Base-by-base conservation (phyloP, 345 rosid species). In the Eucalyptus shirleyi region DNA sequence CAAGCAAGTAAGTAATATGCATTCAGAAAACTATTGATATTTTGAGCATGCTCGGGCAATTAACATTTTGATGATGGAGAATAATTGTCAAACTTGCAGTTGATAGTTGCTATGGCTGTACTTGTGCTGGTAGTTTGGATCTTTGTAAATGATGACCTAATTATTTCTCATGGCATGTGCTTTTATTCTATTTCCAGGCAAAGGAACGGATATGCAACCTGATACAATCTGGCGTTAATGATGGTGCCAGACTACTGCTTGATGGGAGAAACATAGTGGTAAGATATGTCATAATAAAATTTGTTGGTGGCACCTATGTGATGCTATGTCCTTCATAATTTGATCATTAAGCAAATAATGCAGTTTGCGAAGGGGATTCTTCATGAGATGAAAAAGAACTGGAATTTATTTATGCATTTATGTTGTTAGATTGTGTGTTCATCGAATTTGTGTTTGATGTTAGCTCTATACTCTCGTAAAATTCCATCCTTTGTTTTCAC, bases 181-280 rank as follows among this genome's bases (percentile, higher is more conserved):
- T 86, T 90, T 34, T 88, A 92, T 88, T 87, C 81, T 40, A 42
- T 90, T 91, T 40, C 88, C 94, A 98, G 99, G 99, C 99, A 89
- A 98, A 98, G 92, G 99, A 97, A 89, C 93, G 98, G 86, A 94
- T 98, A 86, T 92, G 94, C 92, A 90, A 91, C 86, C 93, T 98
- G 92, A 93, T 98, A 91, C 98, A 98, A 89, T 95, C 94, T 91
- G 99, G 98, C 89, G 96, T 95, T 62, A 96, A 93, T 34, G 94
- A 92, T 86, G 99, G 99, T 87, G 99, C 99, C 88, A 96, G 89
- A 89, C 92, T 96, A 90, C 92, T 98, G 82, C 98, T 98, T 91
- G 98, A 98, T 86, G 99, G 99, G 90, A 95, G 98, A 94, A 89
- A 94, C 87, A 95, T 95, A 89, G 93, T 92, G 98, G 99, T 97